phyloP scores from a whole-genome alignment of 106 monocot species.

The Allium fistulosum region DNA sequence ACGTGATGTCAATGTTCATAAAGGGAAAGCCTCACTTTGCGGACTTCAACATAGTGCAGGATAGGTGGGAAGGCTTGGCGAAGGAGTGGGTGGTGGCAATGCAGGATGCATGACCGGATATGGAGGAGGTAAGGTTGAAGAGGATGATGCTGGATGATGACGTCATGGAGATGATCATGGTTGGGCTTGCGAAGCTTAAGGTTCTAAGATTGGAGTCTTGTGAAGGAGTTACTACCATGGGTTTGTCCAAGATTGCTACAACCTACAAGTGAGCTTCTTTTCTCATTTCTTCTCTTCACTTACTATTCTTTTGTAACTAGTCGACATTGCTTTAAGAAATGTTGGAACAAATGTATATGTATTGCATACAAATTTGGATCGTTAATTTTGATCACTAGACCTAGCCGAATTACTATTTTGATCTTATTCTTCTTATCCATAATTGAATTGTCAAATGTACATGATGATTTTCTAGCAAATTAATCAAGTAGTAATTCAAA shows the following conservation, averaged over 20 bases:
- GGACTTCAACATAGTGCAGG: constrained; percentile 70
- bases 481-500: too few species aligned
- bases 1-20: constrained; percentile 22
- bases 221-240: constrained; percentile 69
- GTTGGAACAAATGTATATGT: too few species aligned
- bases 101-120: constrained; percentile 50
- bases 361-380: too few species aligned
- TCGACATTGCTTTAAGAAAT: too few species aligned
- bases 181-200: constrained; percentile 44
- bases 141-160: constrained; percentile 80
- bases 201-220: constrained; percentile 41
- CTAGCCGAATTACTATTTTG: too few species aligned
- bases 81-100: constrained; percentile 49
- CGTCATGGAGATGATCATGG: constrained; percentile 47
- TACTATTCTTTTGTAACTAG: too few species aligned
- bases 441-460: too few species aligned
- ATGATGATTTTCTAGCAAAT: too few species aligned
- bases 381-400: too few species aligned
- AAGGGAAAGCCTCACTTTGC: constrained; percentile 96
- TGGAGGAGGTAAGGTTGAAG: constrained; percentile 75
- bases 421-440: too few species aligned
- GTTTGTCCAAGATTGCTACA: constrained; percentile 58
- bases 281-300: too few species aligned
- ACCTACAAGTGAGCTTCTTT: constrained; percentile 79
- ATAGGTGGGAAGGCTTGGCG: constrained; percentile 61